A percentile compares a stretch with the other conserved stretches of the same genome.
phyloP scores from a whole-genome alignment of 257 asterid genomes.

The Nicotiana attenuata region DNA sequence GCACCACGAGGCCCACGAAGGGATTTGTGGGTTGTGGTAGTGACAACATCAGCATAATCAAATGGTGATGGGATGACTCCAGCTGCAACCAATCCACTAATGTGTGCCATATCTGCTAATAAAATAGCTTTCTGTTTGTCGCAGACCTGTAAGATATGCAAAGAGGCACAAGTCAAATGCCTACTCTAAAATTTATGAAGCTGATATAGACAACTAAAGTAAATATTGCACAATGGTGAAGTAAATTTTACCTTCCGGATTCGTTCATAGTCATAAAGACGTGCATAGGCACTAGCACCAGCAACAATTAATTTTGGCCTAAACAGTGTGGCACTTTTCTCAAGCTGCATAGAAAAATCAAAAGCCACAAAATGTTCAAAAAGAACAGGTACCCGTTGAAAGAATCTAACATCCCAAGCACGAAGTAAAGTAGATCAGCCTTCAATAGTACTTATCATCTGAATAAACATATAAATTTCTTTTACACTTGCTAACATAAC shows the following conservation, averaged over 20 bases:
- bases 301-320: slow-evolving; percentile 95
- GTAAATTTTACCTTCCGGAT: slow-evolving; percentile 63
- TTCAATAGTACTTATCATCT: not conserved
- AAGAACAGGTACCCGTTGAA: not conserved
- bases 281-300: slow-evolving; percentile 98
- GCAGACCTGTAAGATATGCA: slow-evolving; percentile 61
- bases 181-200: not conserved
- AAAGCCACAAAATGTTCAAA: not conserved
- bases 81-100: slow-evolving; percentile 96
- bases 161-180: not conserved
- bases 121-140: slow-evolving; percentile 79
- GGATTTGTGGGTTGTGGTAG: slow-evolving; percentile 96
- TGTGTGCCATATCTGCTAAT: slow-evolving; percentile 99
- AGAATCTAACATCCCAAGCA: not conserved
- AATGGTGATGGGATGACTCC: slow-evolving; percentile 97
- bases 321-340: slow-evolving; percentile 86
- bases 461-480: not conserved
- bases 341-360: slow-evolving; percentile 44
- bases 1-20: slow-evolving; percentile 99
- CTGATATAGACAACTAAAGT: not conserved
- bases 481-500: not conserved
- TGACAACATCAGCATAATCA: slow-evolving; percentile 90
- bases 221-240: not conserved
- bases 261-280: slow-evolving; percentile 81
- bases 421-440: not conserved